Evolutionary conservation across 2,329 filamentous ascomycete species (phyloP).

Genomic region (Ophiocordyceps camponoti-leonardi): DNA sequence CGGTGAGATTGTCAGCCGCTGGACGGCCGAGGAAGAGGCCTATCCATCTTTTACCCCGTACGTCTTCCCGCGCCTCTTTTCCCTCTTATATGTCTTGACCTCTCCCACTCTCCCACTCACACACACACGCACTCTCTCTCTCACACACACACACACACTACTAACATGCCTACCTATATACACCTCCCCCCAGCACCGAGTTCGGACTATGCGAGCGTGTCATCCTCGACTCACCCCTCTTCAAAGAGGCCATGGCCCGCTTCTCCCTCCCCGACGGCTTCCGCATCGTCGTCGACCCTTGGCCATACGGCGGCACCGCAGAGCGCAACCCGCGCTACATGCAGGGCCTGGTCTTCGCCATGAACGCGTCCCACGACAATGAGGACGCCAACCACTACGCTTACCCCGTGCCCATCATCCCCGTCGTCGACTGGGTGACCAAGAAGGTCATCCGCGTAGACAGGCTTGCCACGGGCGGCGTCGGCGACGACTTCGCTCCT

Average conservation of each 20-base stretch:
- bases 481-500: constrained; percentile 6
- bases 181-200: background rate
- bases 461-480: constrained; percentile 15
- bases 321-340: constrained; percentile 14
- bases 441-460: constrained; percentile 16
- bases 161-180: constrained; percentile 1
- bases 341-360: constrained; percentile 16
- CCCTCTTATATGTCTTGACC: no score
- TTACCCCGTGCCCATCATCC: constrained; percentile 32
- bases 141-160: constrained; percentile 6
- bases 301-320: constrained; percentile 13
- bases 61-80: constrained; percentile 1
- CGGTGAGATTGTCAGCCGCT: constrained; percentile 8
- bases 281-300: constrained; percentile 15
- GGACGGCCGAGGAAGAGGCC: constrained; percentile 11
- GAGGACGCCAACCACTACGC: constrained; percentile 37
- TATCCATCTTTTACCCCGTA: constrained; percentile 15
- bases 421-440: constrained; percentile 18
- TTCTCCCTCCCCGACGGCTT: constrained; percentile 11
- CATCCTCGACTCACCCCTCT: constrained; percentile 9
- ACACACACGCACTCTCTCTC: background rate
- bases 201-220: constrained; percentile 10
- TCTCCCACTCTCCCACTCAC: no score
- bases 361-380: constrained; percentile 15
- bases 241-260: constrained; percentile 13